phyloP scores from a whole-genome alignment of 1,284 basidiomycete genomes.

The Leccinum pachyderme region DNA sequence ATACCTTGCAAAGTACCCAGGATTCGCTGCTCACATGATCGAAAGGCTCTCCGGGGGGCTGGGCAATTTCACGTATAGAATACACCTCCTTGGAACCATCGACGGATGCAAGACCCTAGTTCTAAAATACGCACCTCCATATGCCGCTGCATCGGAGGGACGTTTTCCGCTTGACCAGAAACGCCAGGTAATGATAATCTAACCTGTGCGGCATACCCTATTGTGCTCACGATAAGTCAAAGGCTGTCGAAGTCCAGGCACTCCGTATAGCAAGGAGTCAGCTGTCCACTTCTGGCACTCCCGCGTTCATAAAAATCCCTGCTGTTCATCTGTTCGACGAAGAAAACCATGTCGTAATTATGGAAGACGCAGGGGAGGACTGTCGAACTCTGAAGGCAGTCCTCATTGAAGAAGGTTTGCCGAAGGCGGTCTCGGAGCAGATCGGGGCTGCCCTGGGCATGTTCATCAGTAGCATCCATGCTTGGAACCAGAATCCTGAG shows the following conservation, averaged over 20 bases:
- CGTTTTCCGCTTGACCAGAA: conserved; percentile 41
- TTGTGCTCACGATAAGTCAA: conserved; percentile 6
- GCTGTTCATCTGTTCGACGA: conserved; percentile 49
- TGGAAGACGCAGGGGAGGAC: conserved; percentile 54
- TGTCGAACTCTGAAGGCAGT: conserved; percentile 48
- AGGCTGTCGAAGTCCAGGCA: conserved; percentile 53
- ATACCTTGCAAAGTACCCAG: conserved; percentile 38
- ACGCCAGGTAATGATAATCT: conserved; percentile 47
- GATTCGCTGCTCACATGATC: conserved; percentile 37
- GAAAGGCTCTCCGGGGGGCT: conserved; percentile 46
- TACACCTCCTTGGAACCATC: conserved; percentile 40
- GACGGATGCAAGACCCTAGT: conserved; percentile 45
- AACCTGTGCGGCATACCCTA: background rate
- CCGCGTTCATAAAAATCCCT: conserved; percentile 47
- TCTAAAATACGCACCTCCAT: conserved; percentile 55
- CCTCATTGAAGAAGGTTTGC: conserved; percentile 39
- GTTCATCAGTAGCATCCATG: conserved; percentile 51
- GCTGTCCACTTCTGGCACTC: conserved; percentile 26
- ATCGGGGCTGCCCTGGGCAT: conserved; percentile 52
- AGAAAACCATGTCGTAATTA: conserved; percentile 48
- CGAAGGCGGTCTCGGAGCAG: conserved; percentile 33
- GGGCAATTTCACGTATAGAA: conserved; percentile 54
- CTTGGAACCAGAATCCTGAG: conserved; percentile 35
- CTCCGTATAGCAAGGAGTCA: conserved; percentile 38
- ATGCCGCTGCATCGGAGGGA: conserved; percentile 27